A percentile compares a stretch with the other conserved stretches of the same genome.
phyloP scores from a whole-genome alignment of 176 grass and related monocot species.

The Cymbopogon citratus region DNA sequence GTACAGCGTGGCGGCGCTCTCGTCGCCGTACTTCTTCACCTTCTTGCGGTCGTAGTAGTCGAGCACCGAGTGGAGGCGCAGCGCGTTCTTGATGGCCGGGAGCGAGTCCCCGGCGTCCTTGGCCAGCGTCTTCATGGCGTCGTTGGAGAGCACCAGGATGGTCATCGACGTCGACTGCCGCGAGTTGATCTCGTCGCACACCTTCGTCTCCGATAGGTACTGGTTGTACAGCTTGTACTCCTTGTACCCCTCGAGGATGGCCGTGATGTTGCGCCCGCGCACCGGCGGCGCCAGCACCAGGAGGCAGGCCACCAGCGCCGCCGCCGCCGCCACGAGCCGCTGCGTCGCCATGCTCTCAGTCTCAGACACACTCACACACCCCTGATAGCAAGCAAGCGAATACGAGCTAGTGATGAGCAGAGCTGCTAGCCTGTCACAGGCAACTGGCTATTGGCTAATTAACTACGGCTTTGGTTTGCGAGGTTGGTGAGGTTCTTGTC shows the following conservation, averaged over 20 bases:
- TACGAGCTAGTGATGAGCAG: not conserved
- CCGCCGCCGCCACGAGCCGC: not conserved
- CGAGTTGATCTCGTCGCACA: constrained; percentile 94
- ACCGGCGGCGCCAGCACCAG: not conserved
- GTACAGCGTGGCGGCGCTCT: constrained; percentile 56
- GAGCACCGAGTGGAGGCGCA: constrained; percentile 67
- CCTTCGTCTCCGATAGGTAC: constrained; percentile 82
- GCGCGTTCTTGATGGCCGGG: constrained; percentile 79
- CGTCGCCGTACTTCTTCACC: constrained; percentile 39
- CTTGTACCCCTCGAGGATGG: constrained; percentile 58
- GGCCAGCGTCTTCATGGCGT: constrained; percentile 62
- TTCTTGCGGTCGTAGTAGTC: constrained; percentile 92
- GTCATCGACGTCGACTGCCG: constrained; percentile 60
- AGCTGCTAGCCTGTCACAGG: not conserved
- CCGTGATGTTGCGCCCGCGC: constrained; percentile 72
- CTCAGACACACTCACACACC: not conserved
- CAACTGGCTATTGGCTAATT: not conserved
- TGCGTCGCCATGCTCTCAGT: constrained; percentile 11
- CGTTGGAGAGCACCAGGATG: constrained; percentile 65
- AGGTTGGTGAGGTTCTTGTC: constrained; percentile 15
- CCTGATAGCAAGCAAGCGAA: not conserved
- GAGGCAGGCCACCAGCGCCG: constrained; percentile 20
- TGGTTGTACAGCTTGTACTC: constrained; percentile 81
- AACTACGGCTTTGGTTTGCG: not conserved
- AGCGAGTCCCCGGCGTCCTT: constrained; percentile 49